Evolutionary conservation across 495 filamentous ascomycete genomes (phyloP).

Genomic region (Tetracladium setigerum): DNA sequence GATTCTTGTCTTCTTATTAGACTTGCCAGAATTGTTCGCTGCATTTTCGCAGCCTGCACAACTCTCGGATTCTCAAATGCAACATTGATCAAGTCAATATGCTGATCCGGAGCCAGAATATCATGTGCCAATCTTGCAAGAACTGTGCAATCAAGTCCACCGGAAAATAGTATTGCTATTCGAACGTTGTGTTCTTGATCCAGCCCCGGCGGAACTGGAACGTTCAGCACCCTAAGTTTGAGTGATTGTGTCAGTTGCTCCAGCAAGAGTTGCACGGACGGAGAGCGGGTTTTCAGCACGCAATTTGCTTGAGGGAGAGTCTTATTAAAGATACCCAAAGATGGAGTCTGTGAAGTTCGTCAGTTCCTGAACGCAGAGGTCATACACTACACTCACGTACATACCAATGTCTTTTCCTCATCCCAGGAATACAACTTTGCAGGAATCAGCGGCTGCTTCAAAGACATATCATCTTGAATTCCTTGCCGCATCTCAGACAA

Average conservation of each 20-base stretch:
- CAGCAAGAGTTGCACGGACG: constrained; percentile 48
- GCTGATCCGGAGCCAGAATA: constrained; percentile 54
- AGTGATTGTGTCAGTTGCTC: constrained; percentile 57
- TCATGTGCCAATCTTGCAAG: constrained; percentile 81
- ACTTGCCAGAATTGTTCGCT: constrained; percentile 1
- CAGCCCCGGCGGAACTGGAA: constrained; percentile 50
- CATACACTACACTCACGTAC: not conserved
- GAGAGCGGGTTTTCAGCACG: constrained; percentile 37
- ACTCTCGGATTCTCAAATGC: constrained; percentile 92
- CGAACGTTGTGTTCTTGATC: constrained; percentile 32
- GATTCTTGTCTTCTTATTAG: constrained; percentile 12
- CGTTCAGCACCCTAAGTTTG: constrained; percentile 52
- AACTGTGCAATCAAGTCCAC: constrained; percentile 87
- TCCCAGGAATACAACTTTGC: constrained; percentile 3
- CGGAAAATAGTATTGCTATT: constrained; percentile 85
- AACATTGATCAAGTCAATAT: constrained; percentile 88
- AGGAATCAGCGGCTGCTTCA: not conserved
- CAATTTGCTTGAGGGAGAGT: constrained; percentile 9
- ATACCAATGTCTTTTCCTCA: not conserved
- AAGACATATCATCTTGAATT: not conserved
- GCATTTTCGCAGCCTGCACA: constrained; percentile 35
- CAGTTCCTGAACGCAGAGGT: not conserved
- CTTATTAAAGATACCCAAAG: constrained; percentile 17
- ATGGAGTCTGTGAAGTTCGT: not conserved
- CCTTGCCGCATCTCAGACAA: not conserved